These are phyloP conservation scores for Sporisorium exsertum DNA, from an alignment of 1,284 basidiomycete genomes.

Conservation along the genomic window DNA sequence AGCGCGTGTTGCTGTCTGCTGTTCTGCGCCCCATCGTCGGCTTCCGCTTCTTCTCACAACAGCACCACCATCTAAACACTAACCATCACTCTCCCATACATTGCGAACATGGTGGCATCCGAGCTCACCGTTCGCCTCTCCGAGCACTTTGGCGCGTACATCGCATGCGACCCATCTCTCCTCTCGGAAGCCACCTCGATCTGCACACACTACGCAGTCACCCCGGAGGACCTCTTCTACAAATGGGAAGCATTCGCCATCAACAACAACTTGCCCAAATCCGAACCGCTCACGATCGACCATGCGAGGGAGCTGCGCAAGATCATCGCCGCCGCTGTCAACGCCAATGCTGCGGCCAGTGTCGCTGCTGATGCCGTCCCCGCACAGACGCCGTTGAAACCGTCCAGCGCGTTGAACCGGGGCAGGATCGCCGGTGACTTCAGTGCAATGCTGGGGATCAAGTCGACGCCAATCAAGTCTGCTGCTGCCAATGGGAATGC, in stretches of 20 bases:
- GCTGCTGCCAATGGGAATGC: conserved; percentile 1
- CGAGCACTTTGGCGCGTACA: conserved; percentile 39
- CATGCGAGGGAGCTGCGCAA: conserved; percentile 49
- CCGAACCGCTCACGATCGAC: conserved; percentile 38
- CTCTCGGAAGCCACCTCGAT: conserved; percentile 50
- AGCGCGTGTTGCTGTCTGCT: conserved; percentile 4
- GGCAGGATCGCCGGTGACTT: conserved; percentile 30
- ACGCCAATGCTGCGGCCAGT: conserved; percentile 14
- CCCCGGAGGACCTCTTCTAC: conserved; percentile 57
- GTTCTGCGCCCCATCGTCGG: neutral
- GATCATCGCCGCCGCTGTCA: conserved; percentile 40
- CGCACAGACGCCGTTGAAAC: conserved; percentile 31
- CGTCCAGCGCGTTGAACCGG: conserved; percentile 34
- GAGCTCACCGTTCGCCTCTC: conserved; percentile 34
- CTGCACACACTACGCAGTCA: conserved; percentile 43
- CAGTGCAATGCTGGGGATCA: conserved; percentile 32
- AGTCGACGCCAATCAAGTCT: conserved; percentile 26
- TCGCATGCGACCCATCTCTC: conserved; percentile 33
- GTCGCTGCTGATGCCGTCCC: neutral
- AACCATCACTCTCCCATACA: neutral
- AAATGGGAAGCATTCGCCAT: conserved; percentile 60
- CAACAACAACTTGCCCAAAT: conserved; percentile 42
- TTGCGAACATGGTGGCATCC: conserved; percentile 18
- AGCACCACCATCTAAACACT: neutral
- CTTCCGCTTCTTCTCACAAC: neutral